Evolutionary conservation across 169 alveolate species (phyloP), one percentile per base, ranked within the genome.

Genomic region (Eimeria zaria): DNA sequence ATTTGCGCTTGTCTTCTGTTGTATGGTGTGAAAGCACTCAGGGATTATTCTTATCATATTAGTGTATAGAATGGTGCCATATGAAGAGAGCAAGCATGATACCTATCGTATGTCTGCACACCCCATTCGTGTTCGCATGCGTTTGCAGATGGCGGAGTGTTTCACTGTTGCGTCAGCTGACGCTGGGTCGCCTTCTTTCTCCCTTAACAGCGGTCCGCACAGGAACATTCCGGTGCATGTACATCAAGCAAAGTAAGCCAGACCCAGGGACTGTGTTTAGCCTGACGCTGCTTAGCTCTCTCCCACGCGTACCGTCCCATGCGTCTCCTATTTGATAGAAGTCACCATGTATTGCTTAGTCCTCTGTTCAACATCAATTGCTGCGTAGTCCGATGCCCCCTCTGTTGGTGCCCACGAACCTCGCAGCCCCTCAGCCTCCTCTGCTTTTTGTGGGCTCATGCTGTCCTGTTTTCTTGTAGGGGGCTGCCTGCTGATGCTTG

Each of bases 401-500:
- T 8, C 18, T 14, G 16, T 6, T 33, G 51, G 6, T 33, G 30
- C 11, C 0, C 81, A 33, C 1, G 27, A 69, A 12, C 48, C 27
- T 16, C 24, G 27, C 24, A 4, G 55, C 9, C 18, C 20, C 30
- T 62, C 27, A 11, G 81, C 16, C 27, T 41, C n/a, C 22, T 22
- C 12, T 76, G 12, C 88, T 14, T 5, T 51, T 64, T 33, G 44
- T n/a, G 67, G 33, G 7, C 11, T 8, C 30, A 2, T 11, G 16
- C 67, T 18, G 44, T 24, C 24, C 64, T 18, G 36, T 30, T 51
- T 11, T 18, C 30, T 33, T 83, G 48, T 46, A 83, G 91, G 91
- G 91, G 91, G 58, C 91, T 83, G 53, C 91, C 91, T 9, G 76
- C 91, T n/a, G 91, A 83, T 51, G 91, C 91, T 2, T 83, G 91